Evolutionary conservation across 768 basidiomycete species (phyloP), one percentile per base, ranked within the genome.

Genomic region (Trametes gibbosa): DNA sequence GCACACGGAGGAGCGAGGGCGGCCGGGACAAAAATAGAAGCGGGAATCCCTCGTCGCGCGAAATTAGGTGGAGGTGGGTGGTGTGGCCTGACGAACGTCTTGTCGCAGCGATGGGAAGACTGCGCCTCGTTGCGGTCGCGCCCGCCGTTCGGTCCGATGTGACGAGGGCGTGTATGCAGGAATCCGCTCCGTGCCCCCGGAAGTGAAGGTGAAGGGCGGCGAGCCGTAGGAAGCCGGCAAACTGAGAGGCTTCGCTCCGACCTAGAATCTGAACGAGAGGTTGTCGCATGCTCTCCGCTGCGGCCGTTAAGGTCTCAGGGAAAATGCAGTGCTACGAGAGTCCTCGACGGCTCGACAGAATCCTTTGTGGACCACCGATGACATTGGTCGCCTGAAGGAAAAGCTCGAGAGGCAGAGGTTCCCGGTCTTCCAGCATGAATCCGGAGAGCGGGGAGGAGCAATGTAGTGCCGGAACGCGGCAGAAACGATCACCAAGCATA

Each of bases 111-210:
- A 50, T 52, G 50, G 41, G 40, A 41, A 53, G 56, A 39, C 35
- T 52, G 47, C 5, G 61, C 61, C 59, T 60, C 59, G 29, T 58
- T 62, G 56, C 51, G 37, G 39, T 41, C 56, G 56, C 51, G 39
- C 21, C 48, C 47, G 60, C 55, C 8, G n/a, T n/a, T 29, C 61
- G 61, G 61, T 34, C 61, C 61, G 61, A 58, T 32, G 46, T 49
- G 42, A 52, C 51, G 48, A 47, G 59, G 25, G 12, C 9, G 21
- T 21, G 9, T 32, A 16, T 32, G 17, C 54, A 59, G 52, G 58
- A 35, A 35, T 49, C 53, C 53, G 54, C 46, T 9, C 54, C 60
- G 60, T 35, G 29, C 3, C 13, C 24, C 52, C 43, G 47, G 6
- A 25, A 19, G 16, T 40, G 34, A 55, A 42, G n/a, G 40, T 45